Percentiles rank a stretch among this genome's conserved stretches.
Evolutionary conservation across 2,329 filamentous ascomycete genomes (phyloP).

Genomic region (Diaporthe amygdali): DNA sequence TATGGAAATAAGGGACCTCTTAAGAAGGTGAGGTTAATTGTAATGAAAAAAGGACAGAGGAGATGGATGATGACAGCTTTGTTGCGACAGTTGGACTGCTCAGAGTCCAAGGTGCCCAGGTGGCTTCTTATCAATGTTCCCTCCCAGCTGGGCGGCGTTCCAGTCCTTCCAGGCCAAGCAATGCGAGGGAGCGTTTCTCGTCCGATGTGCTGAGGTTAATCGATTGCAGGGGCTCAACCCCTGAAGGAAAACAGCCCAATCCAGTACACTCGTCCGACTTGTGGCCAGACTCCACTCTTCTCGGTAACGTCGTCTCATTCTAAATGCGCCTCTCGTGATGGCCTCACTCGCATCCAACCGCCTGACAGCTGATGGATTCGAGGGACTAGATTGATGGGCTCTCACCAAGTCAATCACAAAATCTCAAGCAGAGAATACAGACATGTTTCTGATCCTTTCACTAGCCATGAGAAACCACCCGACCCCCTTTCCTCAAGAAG

Average conservation of each 20-base stretch:
- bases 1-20: neutral
- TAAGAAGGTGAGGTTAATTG: neutral
- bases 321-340: neutral
- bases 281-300: conserved; percentile 17
- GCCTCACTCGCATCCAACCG: neutral
- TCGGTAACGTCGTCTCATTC: neutral
- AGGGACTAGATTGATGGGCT: too few species aligned
- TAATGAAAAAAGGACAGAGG: neutral
- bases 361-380: neutral
- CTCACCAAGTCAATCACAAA: too few species aligned
- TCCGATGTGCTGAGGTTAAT: neutral
- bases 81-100: too few species aligned
- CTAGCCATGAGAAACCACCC: too few species aligned
- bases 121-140: neutral
- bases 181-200: neutral
- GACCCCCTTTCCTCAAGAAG: too few species aligned
- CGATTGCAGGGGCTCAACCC: conserved; percentile 21
- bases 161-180: neutral
- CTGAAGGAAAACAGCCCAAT: conserved; percentile 7
- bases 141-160: neutral
- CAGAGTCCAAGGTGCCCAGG: too few species aligned
- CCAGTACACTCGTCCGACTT: conserved; percentile 17
- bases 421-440: too few species aligned
- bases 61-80: neutral
- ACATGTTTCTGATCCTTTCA: too few species aligned